Evolutionary conservation across 305 asterid genomes (phyloP).

Genomic region (Solanum hybrid): DNA sequence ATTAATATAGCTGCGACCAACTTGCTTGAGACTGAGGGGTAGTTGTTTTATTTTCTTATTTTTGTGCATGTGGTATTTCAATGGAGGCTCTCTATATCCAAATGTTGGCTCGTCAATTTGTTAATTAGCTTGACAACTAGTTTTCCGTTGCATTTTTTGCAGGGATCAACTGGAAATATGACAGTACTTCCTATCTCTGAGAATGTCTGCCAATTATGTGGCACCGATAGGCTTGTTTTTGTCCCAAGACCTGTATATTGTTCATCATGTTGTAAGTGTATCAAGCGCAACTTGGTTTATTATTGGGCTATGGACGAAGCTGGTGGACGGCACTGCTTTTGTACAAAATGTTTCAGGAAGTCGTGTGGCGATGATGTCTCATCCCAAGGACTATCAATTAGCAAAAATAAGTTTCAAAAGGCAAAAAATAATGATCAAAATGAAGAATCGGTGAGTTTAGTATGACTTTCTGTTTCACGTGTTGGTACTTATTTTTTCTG

Average conservation of each 20-base stretch:
- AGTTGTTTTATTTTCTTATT: not conserved
- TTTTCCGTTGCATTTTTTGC: constrained; percentile 3
- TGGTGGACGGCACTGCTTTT: constrained; percentile 31
- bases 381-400: constrained; percentile 32
- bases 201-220: constrained; percentile 58
- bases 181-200: constrained; percentile 12
- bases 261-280: constrained; percentile 31
- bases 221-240: constrained; percentile 26
- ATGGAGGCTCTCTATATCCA: not conserved
- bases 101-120: not conserved
- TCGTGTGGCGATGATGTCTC: constrained; percentile 35
- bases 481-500: not conserved
- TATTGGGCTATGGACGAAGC: constrained; percentile 32
- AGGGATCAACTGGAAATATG: constrained; percentile 18
- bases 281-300: constrained; percentile 36
- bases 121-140: not conserved
- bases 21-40: not conserved
- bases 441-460: constrained; percentile 47
- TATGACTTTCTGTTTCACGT: constrained; percentile 9
- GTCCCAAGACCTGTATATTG: constrained; percentile 44
- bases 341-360: constrained; percentile 38
- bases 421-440: constrained; percentile 29
- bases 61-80: not conserved
- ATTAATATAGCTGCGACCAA: not conserved
- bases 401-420: constrained; percentile 40